These are phyloP conservation scores for Russula sp. DNA, from an alignment of 768 basidiomycete species.

Conservation along the genomic window DNA sequence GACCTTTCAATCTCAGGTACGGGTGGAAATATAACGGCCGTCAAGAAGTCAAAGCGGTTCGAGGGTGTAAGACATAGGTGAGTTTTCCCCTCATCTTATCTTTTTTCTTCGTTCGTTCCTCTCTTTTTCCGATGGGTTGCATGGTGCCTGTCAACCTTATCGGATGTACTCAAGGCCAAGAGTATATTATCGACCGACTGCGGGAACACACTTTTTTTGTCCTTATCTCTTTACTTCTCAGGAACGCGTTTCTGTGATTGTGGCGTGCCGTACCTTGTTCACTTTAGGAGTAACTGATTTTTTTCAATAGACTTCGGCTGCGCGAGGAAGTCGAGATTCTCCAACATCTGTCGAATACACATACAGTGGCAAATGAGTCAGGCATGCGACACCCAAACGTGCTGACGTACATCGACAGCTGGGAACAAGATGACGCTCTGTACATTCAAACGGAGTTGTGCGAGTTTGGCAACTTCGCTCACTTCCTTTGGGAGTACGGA, in stretches of 20 bases:
- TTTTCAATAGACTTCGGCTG: slow-evolving; percentile 56
- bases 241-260: not conserved
- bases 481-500: slow-evolving; percentile 89
- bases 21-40: slow-evolving; percentile 52
- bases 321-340: slow-evolving; percentile 93
- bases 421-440: slow-evolving; percentile 86
- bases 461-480: slow-evolving; percentile 83
- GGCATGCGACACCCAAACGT: slow-evolving; percentile 64
- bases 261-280: not conserved
- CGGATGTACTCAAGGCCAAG: not conserved
- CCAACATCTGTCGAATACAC: slow-evolving; percentile 52
- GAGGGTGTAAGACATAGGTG: slow-evolving; percentile 89
- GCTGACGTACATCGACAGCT: slow-evolving; percentile 84
- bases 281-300: not conserved
- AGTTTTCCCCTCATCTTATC: slow-evolving; percentile 25
- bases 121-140: not conserved
- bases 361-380: slow-evolving; percentile 27
- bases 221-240: not conserved
- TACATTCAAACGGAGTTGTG: slow-evolving; percentile 95
- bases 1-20: slow-evolving; percentile 27
- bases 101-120: not conserved
- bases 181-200: not conserved
- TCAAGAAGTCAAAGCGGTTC: slow-evolving; percentile 92
- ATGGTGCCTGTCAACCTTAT: slow-evolving; percentile 5
- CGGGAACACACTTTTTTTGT: not conserved